These are phyloP conservation scores for Spinacia oleracea DNA, from an alignment of 179 eudicot species.

Conservation along the genomic window DNA sequence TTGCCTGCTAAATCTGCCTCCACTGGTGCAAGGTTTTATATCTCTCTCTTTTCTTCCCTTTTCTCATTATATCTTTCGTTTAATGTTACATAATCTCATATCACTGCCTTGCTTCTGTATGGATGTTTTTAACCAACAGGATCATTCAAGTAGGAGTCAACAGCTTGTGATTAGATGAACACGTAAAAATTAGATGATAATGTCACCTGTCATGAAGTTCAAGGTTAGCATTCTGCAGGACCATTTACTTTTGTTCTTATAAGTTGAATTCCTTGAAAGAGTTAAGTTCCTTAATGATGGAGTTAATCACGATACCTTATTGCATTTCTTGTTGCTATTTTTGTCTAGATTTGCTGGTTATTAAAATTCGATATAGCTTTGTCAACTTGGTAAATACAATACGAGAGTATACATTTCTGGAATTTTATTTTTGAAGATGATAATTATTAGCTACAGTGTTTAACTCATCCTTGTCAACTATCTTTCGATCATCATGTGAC, in stretches of 20 bases:
- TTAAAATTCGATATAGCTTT: neutral
- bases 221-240: constrained; percentile 5
- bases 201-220: constrained; percentile 3
- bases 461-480: neutral
- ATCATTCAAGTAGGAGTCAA: neutral
- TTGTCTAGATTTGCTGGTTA: neutral
- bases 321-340: neutral
- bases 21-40: neutral
- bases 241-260: neutral
- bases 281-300: neutral
- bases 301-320: neutral
- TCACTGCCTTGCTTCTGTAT: neutral
- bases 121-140: neutral
- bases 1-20: neutral
- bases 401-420: too few species aligned
- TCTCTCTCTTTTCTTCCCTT: neutral
- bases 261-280: neutral
- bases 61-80: neutral
- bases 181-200: neutral
- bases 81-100: neutral
- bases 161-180: neutral
- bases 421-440: neutral
- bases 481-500: neutral
- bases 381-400: neutral
- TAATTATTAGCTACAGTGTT: neutral